Base-by-base conservation (phyloP, 352 stramenopile species). In the Phytophthora agathidicida region DNA sequence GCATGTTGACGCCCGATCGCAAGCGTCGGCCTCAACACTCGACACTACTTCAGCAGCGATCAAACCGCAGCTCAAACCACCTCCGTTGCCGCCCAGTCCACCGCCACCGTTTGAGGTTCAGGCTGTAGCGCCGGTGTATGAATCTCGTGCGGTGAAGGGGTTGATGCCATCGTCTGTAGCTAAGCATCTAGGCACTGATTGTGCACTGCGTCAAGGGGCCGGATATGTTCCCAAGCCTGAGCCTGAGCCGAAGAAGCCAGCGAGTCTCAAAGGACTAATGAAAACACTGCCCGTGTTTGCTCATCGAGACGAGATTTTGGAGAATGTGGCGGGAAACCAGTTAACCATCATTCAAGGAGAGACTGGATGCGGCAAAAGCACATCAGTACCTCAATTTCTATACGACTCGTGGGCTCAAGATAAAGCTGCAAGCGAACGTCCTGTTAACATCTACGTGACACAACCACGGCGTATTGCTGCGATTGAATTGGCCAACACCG, bases 361-460 rank as follows among this genome's bases (percentile, higher is more conserved):
- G 54, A 97, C 89, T 23, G 96, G 97, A 5, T 99, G 96, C 65
- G 97, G 97, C n/a, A 99, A 99, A 73, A 97, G 80, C 54, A 98
- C 88, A 7, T 89, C 93, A 6, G 88, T 99, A 4, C 97, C 97
- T 17, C 80, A 97, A 41, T 98, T 99, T 66, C 66, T 99, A 16
- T 75, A 98, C 7, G 82, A 98, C 60, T 67, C 80, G 5, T 80
- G 71, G 71, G 71, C 66, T 54, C 57, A 55, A 41, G 55, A 66
- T 46, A 45, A 38, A 22, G 37, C 49, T 36, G 63, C 65, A 35
- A 57, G 45, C 17, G 49, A 86, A 64, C 65, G 83, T 3, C 72
- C 79, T 6, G 75, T 96, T 13, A 98, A 98, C 53, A 97, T 99
- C 43, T 98, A 98, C 37, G 88, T 98, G 27, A 98, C 93, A 7